Evolutionary conservation across 2,329 filamentous ascomycete genomes (phyloP), one percentile per base, ranked within the genome.

Genomic region (Stemphylium vesicarium): DNA sequence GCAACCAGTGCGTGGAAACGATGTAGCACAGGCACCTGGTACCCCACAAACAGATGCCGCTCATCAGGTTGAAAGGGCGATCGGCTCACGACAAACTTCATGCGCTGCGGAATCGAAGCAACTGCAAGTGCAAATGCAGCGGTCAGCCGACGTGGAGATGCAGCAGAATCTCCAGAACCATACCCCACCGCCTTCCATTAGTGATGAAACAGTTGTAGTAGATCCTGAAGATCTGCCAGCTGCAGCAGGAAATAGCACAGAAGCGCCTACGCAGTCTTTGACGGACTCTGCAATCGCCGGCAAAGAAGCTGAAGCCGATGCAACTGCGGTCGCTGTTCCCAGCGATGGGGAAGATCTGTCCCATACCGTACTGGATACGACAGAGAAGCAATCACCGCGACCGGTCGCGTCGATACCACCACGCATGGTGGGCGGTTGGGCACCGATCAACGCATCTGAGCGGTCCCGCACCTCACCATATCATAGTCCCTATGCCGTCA

Each of bases 401-500:
- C 20, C 32, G 24, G 10, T 42, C 15, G 22, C 44, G 18, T 39
- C 26, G 26, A 29, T 29, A 36, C 10, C 41, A 33, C 15, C 41
- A 47, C 40, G 42, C 6, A 44, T 39, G n/a, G 37, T 51, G 22
- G 38, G 47, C 20, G 47, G 46, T 12, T 69, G 66, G 63, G 61
- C 51, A 38, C 56, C 66, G 12, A 63, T 65, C 42, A 69, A 65
- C 39, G 51, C 48, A 26, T 51, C 55, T 12, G 18, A 47, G 26
- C 47, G 29, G 9, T n/a, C 37, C 7, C 16, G 8, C 18, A 18
- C 26, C 5, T 15, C 51, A 15, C 31, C 57, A 12, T 68, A 70
- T 36, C 56, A 58, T 13, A 68, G 64, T 32, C 66, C 65, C 2
- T 67, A 67, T 43, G 51, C 59, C 8, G 16, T 56, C 13, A 54